Base-by-base conservation (phyloP, 2,329 filamentous ascomycete species). In the Neofusicoccum cordaticola region DNA sequence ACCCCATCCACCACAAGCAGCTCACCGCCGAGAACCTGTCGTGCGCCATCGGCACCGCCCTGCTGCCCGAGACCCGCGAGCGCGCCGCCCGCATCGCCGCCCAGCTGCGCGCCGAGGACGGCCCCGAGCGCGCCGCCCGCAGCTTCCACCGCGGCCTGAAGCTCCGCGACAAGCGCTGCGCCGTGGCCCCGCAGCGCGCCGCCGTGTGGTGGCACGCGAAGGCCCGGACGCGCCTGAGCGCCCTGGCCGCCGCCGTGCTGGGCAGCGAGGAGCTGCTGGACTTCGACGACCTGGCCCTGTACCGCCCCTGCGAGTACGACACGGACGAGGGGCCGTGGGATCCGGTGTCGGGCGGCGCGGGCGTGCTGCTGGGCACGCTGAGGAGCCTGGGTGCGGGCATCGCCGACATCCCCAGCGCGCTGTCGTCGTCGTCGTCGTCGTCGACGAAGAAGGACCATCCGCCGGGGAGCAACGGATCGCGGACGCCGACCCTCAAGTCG, bases 251-350 rank as follows among this genome's bases (percentile, higher is more conserved):
- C 0, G 85, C 90, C 31, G 78, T 90, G 1, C 77, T 90, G 1
- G 85, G 89, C 3, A 81, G 84, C 37, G 82, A 81, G 67, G 86
- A 86, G n/a, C 82, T 84, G 67, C 71, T 90, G 19, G 81, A 82
- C 27, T 91, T 88, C 85, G 85, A 83, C 63, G 84, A 86, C 65
- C 75, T 92, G 52, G 83, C 85, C 11, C 80, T 92, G 0, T 71
- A 90, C 7, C 81, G 90, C 8, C 88, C 90, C 69, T 85, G 84
- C 58, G 88, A 91, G 69, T 92, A 89, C 88, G 90, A 91, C 68
- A 89, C 92, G 69, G 92, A 91, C 69, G 88, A 90, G 68, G 90
- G 90, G 0, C 89, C 89, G 0, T 89, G 89, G 0, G 90, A 92
- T 71, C 90, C 90, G 0, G 79, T 92, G 11, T 90, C 88, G 0